Evolutionary conservation across 75 land plant species (phyloP), one percentile per base, ranked within the genome.

Genomic region (Pinus tabuliformis): DNA sequence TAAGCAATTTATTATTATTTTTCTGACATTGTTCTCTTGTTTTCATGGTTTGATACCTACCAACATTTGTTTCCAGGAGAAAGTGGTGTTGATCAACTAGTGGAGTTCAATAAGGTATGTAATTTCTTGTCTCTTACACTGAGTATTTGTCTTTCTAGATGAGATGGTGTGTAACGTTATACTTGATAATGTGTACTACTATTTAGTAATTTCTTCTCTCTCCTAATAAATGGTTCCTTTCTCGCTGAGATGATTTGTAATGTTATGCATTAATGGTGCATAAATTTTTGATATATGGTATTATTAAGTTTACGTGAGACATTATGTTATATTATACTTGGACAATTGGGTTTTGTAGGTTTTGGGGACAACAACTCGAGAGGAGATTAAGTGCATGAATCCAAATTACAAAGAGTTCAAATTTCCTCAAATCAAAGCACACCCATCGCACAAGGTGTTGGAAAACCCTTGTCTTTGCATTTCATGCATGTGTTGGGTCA

Each of bases 381-480:
- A 93, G 79, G 96, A 93, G 83, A 91, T 91, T 42, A 91, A 89
- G 78, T 91, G 96, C 79, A 91, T 93, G 96, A 93, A 93, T 82
- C 96, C 96, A 58, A 91, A 93, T 64, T 93, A 93, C 59, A 91
- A 91, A 12, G 96, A 93, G 58, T 93, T 89, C 61, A 91, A 89
- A 66, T 91, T 93, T 73, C 96, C 96, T n/a, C 96, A 93, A 74
- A 91, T 93, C 57, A 93, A 93, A 66, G 90, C 93, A 59, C 93
- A 93, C 82, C 96, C 96, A 6, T 93, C 93, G 96, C 96, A 93
- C 81, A 93, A 93, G 86, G 96, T 89, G 74, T 11, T 49, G 52
- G 52, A 9, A 49, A 49, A 49, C 0, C 9, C 52, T 9, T 49
- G 52, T 8, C 52, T 49, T 49, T 49, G 11, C 52, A 49, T 1